Evolutionary conservation across 495 filamentous ascomycete genomes (phyloP).

Genomic region (Diplogelasinospora grovesii): DNA sequence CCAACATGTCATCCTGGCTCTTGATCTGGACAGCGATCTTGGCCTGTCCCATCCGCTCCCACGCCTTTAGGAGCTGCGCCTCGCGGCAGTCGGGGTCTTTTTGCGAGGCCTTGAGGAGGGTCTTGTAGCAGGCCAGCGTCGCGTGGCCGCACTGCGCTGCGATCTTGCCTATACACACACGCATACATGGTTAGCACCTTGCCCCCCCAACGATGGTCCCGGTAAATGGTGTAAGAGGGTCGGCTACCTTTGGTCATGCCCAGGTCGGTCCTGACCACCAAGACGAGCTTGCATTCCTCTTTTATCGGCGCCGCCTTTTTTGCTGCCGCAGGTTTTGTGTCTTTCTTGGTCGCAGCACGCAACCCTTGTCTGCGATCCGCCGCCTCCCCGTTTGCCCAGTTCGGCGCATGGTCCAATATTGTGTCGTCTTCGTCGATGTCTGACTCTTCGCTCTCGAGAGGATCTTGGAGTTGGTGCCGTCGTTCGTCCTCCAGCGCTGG

Average conservation of each 20-base stretch:
- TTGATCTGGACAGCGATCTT: conserved; percentile 89
- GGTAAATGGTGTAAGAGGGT: background rate
- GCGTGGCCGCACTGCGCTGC: conserved; percentile 95
- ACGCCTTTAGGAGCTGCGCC: conserved; percentile 64
- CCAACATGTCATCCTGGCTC: conserved; percentile 72
- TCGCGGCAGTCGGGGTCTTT: conserved; percentile 40
- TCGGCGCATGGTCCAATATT: conserved; percentile 52
- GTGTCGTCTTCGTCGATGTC: conserved; percentile 47
- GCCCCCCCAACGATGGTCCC: no score
- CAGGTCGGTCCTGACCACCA: conserved; percentile 87
- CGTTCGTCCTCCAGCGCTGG: conserved; percentile 34
- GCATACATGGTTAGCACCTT: no score
- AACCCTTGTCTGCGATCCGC: conserved; percentile 45
- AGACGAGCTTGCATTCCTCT: conserved; percentile 90
- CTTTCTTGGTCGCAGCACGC: conserved; percentile 15
- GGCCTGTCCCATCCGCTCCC: conserved; percentile 79
- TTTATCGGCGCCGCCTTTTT: conserved; percentile 32
- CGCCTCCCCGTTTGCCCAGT: conserved; percentile 47
- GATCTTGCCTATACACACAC: conserved; percentile 95
- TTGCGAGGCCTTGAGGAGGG: conserved; percentile 50
- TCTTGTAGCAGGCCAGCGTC: conserved; percentile 93
- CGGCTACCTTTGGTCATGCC: conserved; percentile 91
- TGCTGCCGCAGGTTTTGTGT: conserved; percentile 9
- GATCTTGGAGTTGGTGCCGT: conserved; percentile 26
- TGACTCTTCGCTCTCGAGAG: conserved; percentile 44